A percentile compares a stretch with the other conserved stretches of the same genome.
phyloP scores from a whole-genome alignment of 1,139 yeast species.

The Debaryomyces sp. region DNA sequence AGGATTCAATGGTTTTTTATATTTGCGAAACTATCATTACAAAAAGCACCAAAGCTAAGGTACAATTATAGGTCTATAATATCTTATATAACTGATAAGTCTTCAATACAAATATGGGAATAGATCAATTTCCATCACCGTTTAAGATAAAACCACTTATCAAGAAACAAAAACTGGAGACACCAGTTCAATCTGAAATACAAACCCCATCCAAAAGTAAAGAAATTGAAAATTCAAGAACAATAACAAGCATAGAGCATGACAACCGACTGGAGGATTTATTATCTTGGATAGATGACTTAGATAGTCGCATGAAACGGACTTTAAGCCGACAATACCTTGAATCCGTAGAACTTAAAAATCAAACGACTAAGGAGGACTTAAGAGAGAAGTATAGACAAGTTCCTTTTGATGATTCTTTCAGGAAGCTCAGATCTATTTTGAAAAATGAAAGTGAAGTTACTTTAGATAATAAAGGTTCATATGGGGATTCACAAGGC shows the following conservation, averaged over 20 bases:
- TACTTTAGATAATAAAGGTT: background rate
- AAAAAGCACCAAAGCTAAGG: background rate
- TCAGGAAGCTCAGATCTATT: conserved; percentile 15
- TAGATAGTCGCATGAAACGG: conserved; percentile 44
- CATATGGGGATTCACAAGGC: background rate
- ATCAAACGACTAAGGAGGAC: conserved; percentile 31
- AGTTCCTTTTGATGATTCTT: conserved; percentile 42
- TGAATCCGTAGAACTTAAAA: conserved; percentile 37
- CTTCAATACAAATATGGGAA: conserved; percentile 6
- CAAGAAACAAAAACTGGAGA: conserved; percentile 11
- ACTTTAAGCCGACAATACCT: conserved; percentile 41
- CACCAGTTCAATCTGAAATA: conserved; percentile 6
- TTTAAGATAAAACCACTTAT: conserved; percentile 13
- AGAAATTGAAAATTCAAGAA: background rate
- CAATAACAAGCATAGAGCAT: background rate
- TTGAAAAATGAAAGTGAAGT: background rate
- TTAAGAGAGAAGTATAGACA: conserved; percentile 27
- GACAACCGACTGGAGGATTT: conserved; percentile 33
- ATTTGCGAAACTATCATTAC: background rate
- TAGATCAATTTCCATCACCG: conserved; percentile 19
- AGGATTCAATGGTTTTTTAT: background rate
- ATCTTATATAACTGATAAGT: background rate
- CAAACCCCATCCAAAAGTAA: background rate
- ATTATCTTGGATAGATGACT: conserved; percentile 54
- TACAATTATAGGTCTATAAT: background rate